These are phyloP conservation scores for Pseudoneurospora amorphoporcata DNA, from an alignment of 495 filamentous ascomycete species.

Conservation along the genomic window DNA sequence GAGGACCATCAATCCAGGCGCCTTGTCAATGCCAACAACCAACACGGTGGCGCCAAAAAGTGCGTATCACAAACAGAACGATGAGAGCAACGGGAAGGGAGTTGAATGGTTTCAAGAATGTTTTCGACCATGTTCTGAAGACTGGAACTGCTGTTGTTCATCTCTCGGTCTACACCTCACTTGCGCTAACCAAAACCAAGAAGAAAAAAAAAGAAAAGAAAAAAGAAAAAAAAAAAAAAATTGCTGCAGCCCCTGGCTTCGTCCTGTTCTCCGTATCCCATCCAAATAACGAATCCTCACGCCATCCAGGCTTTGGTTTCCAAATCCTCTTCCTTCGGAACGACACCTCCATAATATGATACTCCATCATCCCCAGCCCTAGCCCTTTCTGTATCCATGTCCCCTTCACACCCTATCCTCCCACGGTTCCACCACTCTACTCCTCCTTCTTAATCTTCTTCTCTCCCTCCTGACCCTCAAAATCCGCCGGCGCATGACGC, in stretches of 20 bases:
- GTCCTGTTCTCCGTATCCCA: background rate
- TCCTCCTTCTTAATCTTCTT: background rate
- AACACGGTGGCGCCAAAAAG: background rate
- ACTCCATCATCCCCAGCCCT: background rate
- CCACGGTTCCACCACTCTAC: too few relatives aligned
- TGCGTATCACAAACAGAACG: background rate
- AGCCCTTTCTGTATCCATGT: too few relatives aligned
- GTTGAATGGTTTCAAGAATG: background rate
- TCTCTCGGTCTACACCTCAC: background rate
- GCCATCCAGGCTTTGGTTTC: background rate
- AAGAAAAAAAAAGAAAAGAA: too few relatives aligned
- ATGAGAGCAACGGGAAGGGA: background rate
- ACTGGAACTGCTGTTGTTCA: background rate
- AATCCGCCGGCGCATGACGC: background rate
- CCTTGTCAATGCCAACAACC: background rate
- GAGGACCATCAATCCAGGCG: background rate
- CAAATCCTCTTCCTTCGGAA: background rate
- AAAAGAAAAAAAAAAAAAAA: background rate
- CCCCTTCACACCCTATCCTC: too few relatives aligned
- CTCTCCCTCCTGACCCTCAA: background rate
- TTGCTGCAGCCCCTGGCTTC: background rate
- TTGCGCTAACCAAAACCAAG: background rate
- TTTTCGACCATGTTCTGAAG: background rate
- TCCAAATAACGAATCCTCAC: background rate
- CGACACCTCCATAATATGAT: too few relatives aligned